Percentiles rank a stretch among this genome's conserved stretches.
phyloP scores from a whole-genome alignment of 2,329 filamentous ascomycete genomes.

The Colletotrichum graminicola region DNA sequence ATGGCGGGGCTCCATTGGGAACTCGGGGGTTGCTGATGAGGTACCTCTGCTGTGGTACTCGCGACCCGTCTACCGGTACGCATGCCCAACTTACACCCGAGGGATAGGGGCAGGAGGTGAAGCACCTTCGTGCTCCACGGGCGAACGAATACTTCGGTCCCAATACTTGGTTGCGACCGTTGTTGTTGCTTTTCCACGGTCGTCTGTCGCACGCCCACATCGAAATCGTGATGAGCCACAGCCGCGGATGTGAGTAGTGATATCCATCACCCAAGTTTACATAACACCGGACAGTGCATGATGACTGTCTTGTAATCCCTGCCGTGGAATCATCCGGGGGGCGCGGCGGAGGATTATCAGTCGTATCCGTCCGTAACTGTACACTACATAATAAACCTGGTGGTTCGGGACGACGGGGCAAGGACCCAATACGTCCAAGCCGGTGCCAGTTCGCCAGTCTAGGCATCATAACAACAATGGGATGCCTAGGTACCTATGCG shows the following conservation, averaged over 20 bases:
- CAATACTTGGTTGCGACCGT: constrained; percentile 1
- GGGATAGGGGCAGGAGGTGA: not conserved
- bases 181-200: constrained; percentile 7
- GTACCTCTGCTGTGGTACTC: not conserved
- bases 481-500: not conserved
- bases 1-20: not conserved
- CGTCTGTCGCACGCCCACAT: constrained; percentile 13
- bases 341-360: not conserved
- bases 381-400: not conserved
- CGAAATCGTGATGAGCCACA: constrained; percentile 34
- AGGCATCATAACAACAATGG: not conserved
- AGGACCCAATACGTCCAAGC: constrained; percentile 4
- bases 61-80: not conserved
- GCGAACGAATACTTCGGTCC: not conserved
- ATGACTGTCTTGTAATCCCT: constrained; percentile 6
- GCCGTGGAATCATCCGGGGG: constrained; percentile 4
- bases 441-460: constrained; percentile 3
- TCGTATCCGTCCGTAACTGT: not conserved
- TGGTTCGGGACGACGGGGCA: not conserved
- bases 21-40: not conserved
- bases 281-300: not conserved
- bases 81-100: not conserved
- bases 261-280: constrained; percentile 20
- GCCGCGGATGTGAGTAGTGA: constrained; percentile 35
- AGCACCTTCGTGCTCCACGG: not conserved